Conservation (phyloP, 805 yeast genomes). For the Kodamaea nitidulidarum region DNA sequence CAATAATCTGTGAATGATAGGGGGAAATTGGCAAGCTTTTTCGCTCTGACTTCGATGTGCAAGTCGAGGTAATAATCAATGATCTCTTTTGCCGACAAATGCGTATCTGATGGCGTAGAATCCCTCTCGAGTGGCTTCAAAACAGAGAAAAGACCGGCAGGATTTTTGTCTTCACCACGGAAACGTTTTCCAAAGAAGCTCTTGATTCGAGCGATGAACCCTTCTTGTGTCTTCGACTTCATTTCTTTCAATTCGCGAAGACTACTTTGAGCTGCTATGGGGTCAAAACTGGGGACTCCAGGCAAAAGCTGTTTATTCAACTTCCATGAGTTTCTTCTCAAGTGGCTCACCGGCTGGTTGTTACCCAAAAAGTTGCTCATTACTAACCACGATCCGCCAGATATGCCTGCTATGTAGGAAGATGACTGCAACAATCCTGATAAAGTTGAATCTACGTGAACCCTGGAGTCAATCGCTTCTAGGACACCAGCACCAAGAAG, state of each 20-base stretch:
- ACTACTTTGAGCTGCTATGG: conserved; percentile 7
- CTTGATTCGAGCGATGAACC: background rate
- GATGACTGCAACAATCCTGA: conserved; percentile 54
- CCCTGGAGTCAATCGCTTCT: conserved; percentile 42
- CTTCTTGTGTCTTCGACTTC: background rate
- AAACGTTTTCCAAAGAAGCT: background rate
- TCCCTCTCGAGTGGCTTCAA: background rate
- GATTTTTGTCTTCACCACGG: background rate
- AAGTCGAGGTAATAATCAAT: conserved; percentile 48
- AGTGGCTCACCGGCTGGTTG: conserved; percentile 22
- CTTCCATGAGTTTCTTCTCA: conserved; percentile 36
- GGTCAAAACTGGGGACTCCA: conserved; percentile 56
- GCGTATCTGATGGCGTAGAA: background rate
- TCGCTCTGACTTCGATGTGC: conserved; percentile 51
- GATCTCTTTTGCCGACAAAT: conserved; percentile 13
- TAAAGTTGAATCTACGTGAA: conserved; percentile 17
- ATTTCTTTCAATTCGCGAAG: background rate
- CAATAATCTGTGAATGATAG: conserved; percentile 64
- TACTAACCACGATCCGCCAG: conserved; percentile 73
- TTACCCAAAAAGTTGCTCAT: conserved; percentile 39
- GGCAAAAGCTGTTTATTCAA: conserved; percentile 46
- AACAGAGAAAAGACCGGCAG: background rate
- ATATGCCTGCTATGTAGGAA: conserved; percentile 58
- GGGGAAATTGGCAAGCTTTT: conserved; percentile 50
- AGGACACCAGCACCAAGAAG: conserved; percentile 54